These are phyloP conservation scores for Moniliella sp. DNA, from an alignment of 1,284 basidiomycete species.

Conservation along the genomic window DNA sequence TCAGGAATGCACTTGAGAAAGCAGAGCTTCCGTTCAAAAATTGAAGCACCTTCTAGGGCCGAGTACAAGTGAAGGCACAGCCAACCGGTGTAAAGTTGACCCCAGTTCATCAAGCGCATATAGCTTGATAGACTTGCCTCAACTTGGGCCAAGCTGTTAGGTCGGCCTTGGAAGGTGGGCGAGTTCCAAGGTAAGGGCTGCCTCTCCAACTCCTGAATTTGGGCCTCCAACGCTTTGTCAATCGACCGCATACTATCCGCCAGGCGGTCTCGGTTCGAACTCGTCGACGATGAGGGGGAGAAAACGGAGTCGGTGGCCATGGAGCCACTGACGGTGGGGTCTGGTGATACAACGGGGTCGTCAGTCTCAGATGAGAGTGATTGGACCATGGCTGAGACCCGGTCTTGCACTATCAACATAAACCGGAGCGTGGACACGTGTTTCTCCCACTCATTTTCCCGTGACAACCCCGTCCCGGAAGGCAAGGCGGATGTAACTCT, in stretches of 20 bases:
- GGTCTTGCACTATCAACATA: slow-evolving; percentile 19
- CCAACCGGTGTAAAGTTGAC: slow-evolving; percentile 25
- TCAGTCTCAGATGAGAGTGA: slow-evolving; percentile 3
- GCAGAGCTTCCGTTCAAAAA: slow-evolving; percentile 26
- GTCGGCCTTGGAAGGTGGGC: not conserved
- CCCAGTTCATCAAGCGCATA: no score
- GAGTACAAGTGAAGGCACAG: slow-evolving; percentile 23
- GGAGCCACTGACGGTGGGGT: not conserved
- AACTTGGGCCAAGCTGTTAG: not conserved
- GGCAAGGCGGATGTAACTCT: slow-evolving; percentile 22
- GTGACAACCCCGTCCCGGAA: slow-evolving; percentile 9
- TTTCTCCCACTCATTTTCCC: not conserved
- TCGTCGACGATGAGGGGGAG: slow-evolving; percentile 3
- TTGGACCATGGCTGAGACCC: slow-evolving; percentile 15
- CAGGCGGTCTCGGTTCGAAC: slow-evolving; percentile 17
- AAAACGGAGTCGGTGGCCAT: slow-evolving; percentile 1
- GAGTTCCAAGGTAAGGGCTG: not conserved
- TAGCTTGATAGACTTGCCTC: no score
- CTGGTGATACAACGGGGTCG: not conserved
- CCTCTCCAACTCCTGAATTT: slow-evolving; percentile 11
- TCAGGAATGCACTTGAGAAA: slow-evolving; percentile 10
- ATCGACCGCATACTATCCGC: slow-evolving; percentile 21
- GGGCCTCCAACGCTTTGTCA: slow-evolving; percentile 15
- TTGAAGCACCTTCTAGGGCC: slow-evolving; percentile 22
- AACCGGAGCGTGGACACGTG: not conserved